These are phyloP conservation scores for Suillus subluteus DNA, from an alignment of 768 basidiomycete species.

Conservation along the genomic window DNA sequence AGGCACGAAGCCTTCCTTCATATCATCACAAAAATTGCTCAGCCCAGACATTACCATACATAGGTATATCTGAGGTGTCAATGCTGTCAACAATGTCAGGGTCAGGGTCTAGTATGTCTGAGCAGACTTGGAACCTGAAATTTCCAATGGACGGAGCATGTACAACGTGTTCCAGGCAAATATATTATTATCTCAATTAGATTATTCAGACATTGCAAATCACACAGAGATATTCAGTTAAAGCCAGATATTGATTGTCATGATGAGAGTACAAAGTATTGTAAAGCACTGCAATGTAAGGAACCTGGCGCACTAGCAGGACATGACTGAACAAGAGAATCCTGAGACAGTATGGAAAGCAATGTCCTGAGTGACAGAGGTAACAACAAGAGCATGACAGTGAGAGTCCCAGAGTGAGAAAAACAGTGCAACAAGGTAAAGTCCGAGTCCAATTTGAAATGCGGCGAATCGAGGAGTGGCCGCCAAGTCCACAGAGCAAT, in stretches of 20 bases:
- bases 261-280: neutral
- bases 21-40: slow-evolving; percentile 1
- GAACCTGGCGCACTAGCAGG: neutral
- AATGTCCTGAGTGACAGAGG: neutral
- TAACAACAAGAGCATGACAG: neutral
- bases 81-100: neutral
- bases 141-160: neutral
- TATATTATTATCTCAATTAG: no score
- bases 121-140: neutral
- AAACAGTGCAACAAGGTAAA: neutral
- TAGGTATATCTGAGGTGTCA: neutral
- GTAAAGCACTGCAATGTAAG: neutral
- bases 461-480: no score
- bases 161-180: neutral
- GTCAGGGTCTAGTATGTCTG: neutral
- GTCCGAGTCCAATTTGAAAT: neutral
- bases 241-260: neutral
- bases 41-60: neutral
- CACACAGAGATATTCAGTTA: neutral
- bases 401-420: neutral
- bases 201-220: neutral
- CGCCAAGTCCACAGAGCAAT: no score
- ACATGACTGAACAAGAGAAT: neutral
- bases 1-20: no score
- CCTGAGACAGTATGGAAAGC: neutral